phyloP scores from a whole-genome alignment of 768 basidiomycete genomes.

The Trametes maxima region DNA sequence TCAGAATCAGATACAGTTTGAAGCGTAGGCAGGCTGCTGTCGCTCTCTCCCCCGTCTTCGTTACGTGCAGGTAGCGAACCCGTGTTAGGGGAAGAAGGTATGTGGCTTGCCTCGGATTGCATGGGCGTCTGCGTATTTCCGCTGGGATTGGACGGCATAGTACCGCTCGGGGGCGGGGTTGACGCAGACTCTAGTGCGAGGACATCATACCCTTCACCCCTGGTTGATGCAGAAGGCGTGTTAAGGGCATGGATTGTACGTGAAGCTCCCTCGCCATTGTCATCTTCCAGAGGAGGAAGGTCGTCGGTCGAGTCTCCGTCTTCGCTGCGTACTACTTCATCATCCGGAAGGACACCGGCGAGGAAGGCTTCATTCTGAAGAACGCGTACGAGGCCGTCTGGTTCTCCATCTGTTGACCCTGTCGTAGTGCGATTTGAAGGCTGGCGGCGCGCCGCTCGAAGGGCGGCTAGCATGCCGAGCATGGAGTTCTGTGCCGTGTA shows the following conservation, averaged over 20 bases:
- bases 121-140: no score
- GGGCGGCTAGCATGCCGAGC: conserved; percentile 4
- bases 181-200: conserved; percentile 9
- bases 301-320: conserved; percentile 3
- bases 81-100: not conserved
- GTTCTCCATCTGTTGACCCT: not conserved
- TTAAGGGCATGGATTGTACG: not conserved
- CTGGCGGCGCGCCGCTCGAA: not conserved
- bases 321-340: not conserved
- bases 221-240: not conserved
- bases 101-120: not conserved
- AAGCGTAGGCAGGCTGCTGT: conserved; percentile 28
- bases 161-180: not conserved
- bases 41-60: conserved; percentile 14
- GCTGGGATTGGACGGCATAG: not conserved
- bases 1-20: conserved; percentile 30
- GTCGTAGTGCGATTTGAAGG: not conserved
- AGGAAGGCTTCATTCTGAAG: conserved; percentile 6
- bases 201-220: not conserved
- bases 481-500: not conserved
- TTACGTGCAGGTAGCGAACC: not conserved
- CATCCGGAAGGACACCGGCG: not conserved
- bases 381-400: not conserved
- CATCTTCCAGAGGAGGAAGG: conserved; percentile 17
- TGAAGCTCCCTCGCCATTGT: not conserved